Evolutionary conservation across 208 protist genomes (phyloP).

Genomic region (Sergeia podlipaevii): DNA sequence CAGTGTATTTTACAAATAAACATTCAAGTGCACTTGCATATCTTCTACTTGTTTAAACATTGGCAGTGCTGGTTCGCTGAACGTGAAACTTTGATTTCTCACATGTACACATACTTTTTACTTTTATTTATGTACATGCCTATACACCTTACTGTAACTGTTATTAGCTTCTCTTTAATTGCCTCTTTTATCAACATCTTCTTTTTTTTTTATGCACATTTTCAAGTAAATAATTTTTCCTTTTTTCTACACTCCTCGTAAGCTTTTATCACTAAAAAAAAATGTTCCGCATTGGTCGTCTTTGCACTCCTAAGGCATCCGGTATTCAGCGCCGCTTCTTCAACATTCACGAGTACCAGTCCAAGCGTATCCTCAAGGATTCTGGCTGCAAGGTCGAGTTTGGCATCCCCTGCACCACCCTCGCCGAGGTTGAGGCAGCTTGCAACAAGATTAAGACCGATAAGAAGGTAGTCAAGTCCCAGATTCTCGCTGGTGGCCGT

Average conservation of each 20-base stretch:
- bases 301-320: slow-evolving; percentile 45
- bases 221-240: not conserved
- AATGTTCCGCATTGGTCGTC: slow-evolving; percentile 77
- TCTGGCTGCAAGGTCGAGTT: slow-evolving; percentile 89
- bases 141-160: too few species aligned
- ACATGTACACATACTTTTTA: too few species aligned
- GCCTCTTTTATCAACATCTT: too few species aligned
- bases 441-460: slow-evolving; percentile 85
- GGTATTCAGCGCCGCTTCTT: slow-evolving; percentile 80
- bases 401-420: slow-evolving; percentile 80
- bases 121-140: too few species aligned
- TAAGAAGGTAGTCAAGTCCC: slow-evolving; percentile 97
- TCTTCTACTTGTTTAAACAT: not conserved
- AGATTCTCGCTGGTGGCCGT: slow-evolving; percentile 99
- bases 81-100: too few species aligned
- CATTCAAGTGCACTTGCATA: not conserved
- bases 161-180: too few species aligned
- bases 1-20: not conserved
- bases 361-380: slow-evolving; percentile 90
- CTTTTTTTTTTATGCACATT: too few species aligned
- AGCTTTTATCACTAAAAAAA: not conserved
- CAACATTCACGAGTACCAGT: slow-evolving; percentile 93
- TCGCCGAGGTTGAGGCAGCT: slow-evolving; percentile 88
- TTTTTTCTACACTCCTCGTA: not conserved
- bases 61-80: too few species aligned